Percentiles rank a stretch among this genome's conserved stretches.
Conservation (phyloP, 75 land plant species). For the Pseudotsuga menziesii region DNA sequence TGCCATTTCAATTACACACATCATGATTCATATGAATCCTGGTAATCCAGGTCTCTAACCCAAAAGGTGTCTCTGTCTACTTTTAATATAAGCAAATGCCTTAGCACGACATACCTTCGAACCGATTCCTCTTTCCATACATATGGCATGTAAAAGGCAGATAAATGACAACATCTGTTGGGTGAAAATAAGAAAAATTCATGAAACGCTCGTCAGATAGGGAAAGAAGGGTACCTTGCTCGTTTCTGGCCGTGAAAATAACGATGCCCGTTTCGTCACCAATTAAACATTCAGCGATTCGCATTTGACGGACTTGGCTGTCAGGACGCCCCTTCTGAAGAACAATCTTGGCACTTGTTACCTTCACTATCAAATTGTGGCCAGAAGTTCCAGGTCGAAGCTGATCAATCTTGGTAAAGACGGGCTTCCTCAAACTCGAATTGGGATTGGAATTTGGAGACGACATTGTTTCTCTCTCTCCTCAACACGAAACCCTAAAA, state of each 20-base stretch:
- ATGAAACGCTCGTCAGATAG: too few species aligned
- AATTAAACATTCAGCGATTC: constrained; percentile 59
- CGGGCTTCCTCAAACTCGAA: constrained; percentile 49
- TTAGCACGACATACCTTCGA: too few species aligned
- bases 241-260: constrained; percentile 72
- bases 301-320: constrained; percentile 43
- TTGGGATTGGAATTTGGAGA: background rate
- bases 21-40: too few species aligned
- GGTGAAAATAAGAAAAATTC: too few species aligned
- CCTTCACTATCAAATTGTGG: constrained; percentile 64
- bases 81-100: too few species aligned
- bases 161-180: too few species aligned
- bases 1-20: too few species aligned
- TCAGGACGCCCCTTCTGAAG: constrained; percentile 52
- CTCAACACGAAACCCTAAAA: background rate
- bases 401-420: constrained; percentile 74
- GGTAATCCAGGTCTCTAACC: too few species aligned
- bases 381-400: constrained; percentile 74
- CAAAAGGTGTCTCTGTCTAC: too few species aligned
- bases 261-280: constrained; percentile 73
- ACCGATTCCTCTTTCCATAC: too few species aligned
- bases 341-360: constrained; percentile 64
- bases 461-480: background rate
- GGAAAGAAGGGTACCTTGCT: constrained; percentile 35
- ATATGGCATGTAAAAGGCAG: too few species aligned